Base-by-base conservation (phyloP, 148 eudicot genomes). In the Camellia granthamiana region DNA sequence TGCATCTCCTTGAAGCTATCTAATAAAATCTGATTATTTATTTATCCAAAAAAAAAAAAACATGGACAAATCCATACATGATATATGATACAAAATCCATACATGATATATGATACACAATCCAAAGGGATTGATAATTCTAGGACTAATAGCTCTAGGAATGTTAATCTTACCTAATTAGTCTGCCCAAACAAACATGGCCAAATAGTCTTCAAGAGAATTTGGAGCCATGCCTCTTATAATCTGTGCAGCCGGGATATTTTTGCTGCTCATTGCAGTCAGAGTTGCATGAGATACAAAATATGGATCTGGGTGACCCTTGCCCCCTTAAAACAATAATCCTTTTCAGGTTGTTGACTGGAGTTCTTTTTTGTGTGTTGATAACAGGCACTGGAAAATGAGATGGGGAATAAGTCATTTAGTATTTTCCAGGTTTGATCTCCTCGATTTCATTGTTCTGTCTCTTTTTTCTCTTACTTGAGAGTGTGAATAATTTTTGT, bases 371-470 rank as follows among this genome's bases (percentile, higher is more conserved):
- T 77, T 69, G 67, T 74, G 64, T 64, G 55, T 12, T 89, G 78
- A 60, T 79, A 42, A 78, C 87, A 95, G 99, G 84, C 94, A 56
- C 98, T 98, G 49, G 98, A 88, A 76, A 96, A 96, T 85, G 99
- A 96, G 84, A 90, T 94, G 72, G 99, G 99, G 78, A 96, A 96
- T 87, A 92, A 79, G 85, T 96, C 99, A 49, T 96, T 86, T 83
- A 89, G 91, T 81, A 94, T 93, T 87, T 91, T 90, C 80, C 97
- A 91, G 99, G 99, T 93, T 77, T 66, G 84, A 47, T 83, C 42
- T 78, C 72, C 49, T 14, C 15, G 14, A 41, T 18, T 30, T 47
- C 52, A 72, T 63, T 60, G 16, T 55, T 42, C 44, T 7, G 5
- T 71, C 46, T 52, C 47, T 49, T 4, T 13, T 44, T 67, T 3